phyloP scores from a whole-genome alignment of 352 stramenopile species.

The Globisporangium acanthophoron region DNA sequence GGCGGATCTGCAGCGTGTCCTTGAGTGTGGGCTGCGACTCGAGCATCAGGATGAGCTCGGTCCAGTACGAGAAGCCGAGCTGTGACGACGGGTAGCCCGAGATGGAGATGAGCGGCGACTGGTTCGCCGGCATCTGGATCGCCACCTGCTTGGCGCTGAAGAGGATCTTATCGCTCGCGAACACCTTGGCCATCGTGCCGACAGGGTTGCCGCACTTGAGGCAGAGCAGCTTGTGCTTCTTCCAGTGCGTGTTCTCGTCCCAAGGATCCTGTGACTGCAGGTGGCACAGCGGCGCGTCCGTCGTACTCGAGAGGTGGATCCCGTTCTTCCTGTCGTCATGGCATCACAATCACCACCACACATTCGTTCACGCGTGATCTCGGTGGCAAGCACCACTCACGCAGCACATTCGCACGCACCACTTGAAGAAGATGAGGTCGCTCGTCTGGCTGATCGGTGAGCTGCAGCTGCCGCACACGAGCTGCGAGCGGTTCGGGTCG shows the following conservation, averaged over 20 bases:
- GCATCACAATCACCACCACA: background rate
- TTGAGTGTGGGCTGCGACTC: conserved; percentile 68
- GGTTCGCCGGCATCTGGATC: conserved; percentile 64
- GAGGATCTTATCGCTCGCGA: conserved; percentile 62
- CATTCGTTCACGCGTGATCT: background rate
- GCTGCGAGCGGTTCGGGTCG: conserved; percentile 37
- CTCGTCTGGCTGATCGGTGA: conserved; percentile 48
- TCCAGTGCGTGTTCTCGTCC: conserved; percentile 33
- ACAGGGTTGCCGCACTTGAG: conserved; percentile 59
- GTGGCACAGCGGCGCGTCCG: conserved; percentile 53
- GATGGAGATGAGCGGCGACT: conserved; percentile 65
- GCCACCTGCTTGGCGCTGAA: conserved; percentile 63
- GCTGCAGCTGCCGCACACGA: conserved; percentile 72
- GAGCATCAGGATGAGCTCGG: conserved; percentile 70
- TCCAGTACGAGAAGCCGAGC: conserved; percentile 72
- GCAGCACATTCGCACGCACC: conserved; percentile 20
- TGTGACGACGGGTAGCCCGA: conserved; percentile 73
- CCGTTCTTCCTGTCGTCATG: conserved; percentile 36
- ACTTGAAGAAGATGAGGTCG: conserved; percentile 77
- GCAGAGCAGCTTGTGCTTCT: conserved; percentile 64
- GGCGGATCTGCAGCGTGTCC: conserved; percentile 52
- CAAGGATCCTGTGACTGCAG: conserved; percentile 38
- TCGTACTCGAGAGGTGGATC: conserved; percentile 67
- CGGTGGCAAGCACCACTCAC: background rate
- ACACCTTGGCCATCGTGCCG: conserved; percentile 53